Percentiles rank a stretch among this genome's conserved stretches.
These are phyloP conservation scores for Cystobasidiaceae sp. DNA, from an alignment of 1,284 basidiomycete species.

Conservation along the genomic window DNA sequence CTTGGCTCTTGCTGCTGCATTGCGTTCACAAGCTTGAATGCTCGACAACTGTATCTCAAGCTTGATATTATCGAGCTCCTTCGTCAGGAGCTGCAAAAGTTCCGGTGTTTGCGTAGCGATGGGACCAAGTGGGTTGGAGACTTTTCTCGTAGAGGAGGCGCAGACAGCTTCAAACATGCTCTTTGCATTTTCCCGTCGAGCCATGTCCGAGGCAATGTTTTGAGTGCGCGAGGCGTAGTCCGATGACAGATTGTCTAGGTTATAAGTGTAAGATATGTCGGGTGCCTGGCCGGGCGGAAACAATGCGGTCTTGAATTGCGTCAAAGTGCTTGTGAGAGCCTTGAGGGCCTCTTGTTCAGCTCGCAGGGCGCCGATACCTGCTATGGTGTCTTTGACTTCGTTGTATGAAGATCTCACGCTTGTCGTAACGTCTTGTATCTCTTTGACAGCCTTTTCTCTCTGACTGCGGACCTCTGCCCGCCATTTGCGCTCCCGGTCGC, in stretches of 20 bases:
- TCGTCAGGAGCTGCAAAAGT: conserved; percentile 12
- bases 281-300: neutral
- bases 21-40: conserved; percentile 5
- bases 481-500: conserved; percentile 15
- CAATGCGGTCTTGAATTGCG: neutral
- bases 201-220: neutral
- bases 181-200: conserved; percentile 2
- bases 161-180: conserved; percentile 15
- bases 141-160: conserved; percentile 10
- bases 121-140: conserved; percentile 18
- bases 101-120: conserved; percentile 14
- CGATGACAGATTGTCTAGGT: conserved; percentile 12
- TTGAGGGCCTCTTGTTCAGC: conserved; percentile 3
- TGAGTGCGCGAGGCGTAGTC: neutral
- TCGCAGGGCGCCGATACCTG: neutral
- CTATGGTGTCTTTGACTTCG: neutral
- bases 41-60: neutral
- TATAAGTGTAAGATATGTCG: conserved; percentile 12
- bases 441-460: conserved; percentile 24
- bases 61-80: conserved; percentile 10
- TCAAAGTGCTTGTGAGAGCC: neutral
- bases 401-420: conserved; percentile 15
- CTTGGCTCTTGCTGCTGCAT: neutral
- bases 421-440: conserved; percentile 18
- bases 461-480: conserved; percentile 31